phyloP scores from a whole-genome alignment of 2,329 filamentous ascomycete species.

The Xylariaceae sp. region DNA sequence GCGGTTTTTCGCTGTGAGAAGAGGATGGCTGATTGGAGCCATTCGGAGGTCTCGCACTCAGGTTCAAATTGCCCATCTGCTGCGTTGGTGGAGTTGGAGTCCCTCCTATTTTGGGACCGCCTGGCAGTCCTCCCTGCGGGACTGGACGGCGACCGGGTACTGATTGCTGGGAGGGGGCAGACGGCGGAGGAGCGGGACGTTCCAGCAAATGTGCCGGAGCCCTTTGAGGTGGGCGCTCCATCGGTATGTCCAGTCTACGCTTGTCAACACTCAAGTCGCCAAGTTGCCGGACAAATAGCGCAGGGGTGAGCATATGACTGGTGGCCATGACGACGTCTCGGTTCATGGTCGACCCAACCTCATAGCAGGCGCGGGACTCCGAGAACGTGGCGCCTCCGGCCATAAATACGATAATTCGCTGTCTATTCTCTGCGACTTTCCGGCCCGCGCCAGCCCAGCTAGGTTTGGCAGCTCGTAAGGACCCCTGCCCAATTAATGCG shows the following conservation, averaged over 20 bases:
- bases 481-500: slow-evolving; percentile 60
- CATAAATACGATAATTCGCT: slow-evolving; percentile 90
- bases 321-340: slow-evolving; percentile 86
- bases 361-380: slow-evolving; percentile 85
- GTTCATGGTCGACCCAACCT: slow-evolving; percentile 66
- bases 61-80: slow-evolving; percentile 53
- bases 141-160: slow-evolving; percentile 25
- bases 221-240: slow-evolving; percentile 73
- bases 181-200: slow-evolving; percentile 47
- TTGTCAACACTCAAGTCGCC: slow-evolving; percentile 74
- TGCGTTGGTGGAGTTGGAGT: slow-evolving; percentile 44
- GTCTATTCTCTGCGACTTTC: slow-evolving; percentile 72
- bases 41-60: slow-evolving; percentile 34
- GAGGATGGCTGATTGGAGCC: slow-evolving; percentile 19
- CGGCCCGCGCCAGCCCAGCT: slow-evolving; percentile 88
- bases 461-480: slow-evolving; percentile 84
- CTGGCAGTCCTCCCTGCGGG: slow-evolving; percentile 32
- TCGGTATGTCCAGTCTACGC: slow-evolving; percentile 72
- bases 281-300: slow-evolving; percentile 77
- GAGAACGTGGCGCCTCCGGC: slow-evolving; percentile 93
- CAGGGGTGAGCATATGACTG: slow-evolving; percentile 87
- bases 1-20: slow-evolving; percentile 34
- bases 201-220: slow-evolving; percentile 86
- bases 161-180: neutral
- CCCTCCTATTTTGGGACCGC: slow-evolving; percentile 28